phyloP scores from a whole-genome alignment of 495 filamentous ascomycete species.

The Neurospora terricola region DNA sequence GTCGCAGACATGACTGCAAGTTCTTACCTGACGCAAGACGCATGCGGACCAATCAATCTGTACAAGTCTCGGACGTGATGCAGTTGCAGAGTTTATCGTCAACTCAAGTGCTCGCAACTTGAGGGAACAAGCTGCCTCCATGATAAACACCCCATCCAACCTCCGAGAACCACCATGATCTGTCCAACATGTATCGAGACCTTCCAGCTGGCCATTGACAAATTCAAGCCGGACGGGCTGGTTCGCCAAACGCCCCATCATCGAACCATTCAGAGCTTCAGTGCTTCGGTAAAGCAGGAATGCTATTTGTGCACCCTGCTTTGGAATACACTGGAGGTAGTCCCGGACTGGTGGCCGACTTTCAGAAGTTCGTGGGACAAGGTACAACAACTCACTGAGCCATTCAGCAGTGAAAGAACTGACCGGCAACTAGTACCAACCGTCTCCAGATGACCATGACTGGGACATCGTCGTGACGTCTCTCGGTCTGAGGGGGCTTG shows the following conservation, averaged over 20 bases:
- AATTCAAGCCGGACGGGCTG: neutral
- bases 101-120: neutral
- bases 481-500: neutral
- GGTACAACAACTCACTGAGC: neutral
- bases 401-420: neutral
- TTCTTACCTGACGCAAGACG: neutral
- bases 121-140: neutral
- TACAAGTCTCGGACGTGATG: neutral
- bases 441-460: neutral
- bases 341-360: neutral
- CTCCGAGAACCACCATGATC: neutral
- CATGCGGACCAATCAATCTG: neutral
- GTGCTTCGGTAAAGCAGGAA: neutral
- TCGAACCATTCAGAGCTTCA: neutral
- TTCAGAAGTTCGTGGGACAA: neutral
- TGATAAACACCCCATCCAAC: neutral
- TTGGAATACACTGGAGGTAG: neutral
- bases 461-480: neutral
- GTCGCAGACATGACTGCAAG: neutral
- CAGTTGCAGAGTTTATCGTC: neutral
- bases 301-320: neutral
- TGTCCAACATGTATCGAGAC: neutral
- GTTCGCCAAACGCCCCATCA: neutral
- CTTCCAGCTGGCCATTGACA: neutral
- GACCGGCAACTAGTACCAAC: neutral